Evolutionary conservation across 2,329 filamentous ascomycete species (phyloP), one percentile per base, ranked within the genome.

Genomic region (Grosmannia penicillata): DNA sequence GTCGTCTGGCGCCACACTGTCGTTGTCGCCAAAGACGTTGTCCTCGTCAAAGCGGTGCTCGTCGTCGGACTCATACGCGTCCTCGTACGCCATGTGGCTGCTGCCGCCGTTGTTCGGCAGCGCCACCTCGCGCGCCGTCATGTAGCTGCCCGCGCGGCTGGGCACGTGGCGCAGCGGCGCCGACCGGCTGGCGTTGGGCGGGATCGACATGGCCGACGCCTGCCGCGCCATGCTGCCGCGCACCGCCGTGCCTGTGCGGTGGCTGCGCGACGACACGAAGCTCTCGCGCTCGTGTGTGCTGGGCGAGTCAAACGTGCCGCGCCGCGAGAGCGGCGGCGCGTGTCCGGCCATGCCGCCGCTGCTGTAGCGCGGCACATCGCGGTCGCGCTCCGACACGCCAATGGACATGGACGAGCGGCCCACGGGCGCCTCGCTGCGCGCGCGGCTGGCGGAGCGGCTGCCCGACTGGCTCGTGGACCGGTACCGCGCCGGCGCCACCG

Each of bases 1-100:
- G 50, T 78, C 73, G 47, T 65, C 68, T 2, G 73, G 73, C 31
- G 65, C 70, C 26, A 78, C 57, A 47, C 69, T 75, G 35, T 60
- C 63, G 37, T 56, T 54, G 45, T 73, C 63, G 9, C 68, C 62
- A 14, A 21, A 19, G 19, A 8, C 14, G 10, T 23, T 28, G 8
- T 9, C 8, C 8, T 41, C 36, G 23, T 42, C 33, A n/a, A n/a
- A n/a, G n/a, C n/a, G n/a, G 23, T 42, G 36, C 15, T 40, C 28
- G 18, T 39, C 40, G 22, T 41, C 27, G 17, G 14, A 30, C 21
- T 33, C 26, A 14, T 31, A 23, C 30, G 42, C 17, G 42, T 34
- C 36, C 21, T 29, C 19, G 13, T 41, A 37, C n/a, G n/a, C n/a
- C n/a, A 9, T 10, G 15, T 39, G 40, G 42, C 39, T 44, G 37